Conservation (phyloP, 352 stramenopile species). For the Phytophthora fragariaefolia region DNA sequence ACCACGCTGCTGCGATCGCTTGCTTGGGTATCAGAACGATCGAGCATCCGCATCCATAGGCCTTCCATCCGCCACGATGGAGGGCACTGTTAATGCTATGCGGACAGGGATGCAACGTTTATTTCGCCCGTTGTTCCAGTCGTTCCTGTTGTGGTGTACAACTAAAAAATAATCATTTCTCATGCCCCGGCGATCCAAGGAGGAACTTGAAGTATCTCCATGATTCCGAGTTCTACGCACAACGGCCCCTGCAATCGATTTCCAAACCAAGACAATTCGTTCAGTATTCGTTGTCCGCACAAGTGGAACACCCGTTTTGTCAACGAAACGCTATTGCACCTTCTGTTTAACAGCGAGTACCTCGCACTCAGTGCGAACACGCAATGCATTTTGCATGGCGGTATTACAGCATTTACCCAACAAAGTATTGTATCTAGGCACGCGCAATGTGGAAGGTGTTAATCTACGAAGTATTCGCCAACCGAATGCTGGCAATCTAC, state of each 20-base stretch:
- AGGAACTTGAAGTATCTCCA: background rate
- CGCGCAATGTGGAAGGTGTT: background rate
- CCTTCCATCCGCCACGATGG: background rate
- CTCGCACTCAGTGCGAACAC: conserved; percentile 30
- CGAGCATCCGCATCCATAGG: background rate
- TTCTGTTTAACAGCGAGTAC: conserved; percentile 41
- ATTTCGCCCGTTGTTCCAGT: background rate
- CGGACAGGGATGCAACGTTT: background rate
- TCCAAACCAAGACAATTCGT: background rate
- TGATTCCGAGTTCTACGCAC: background rate
- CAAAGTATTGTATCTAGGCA: conserved; percentile 13
- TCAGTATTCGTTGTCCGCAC: background rate
- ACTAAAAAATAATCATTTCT: background rate
- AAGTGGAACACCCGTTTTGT: conserved; percentile 22
- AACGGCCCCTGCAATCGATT: background rate
- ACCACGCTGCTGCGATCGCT: conserved; percentile 1
- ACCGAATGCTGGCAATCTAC: conserved; percentile 15
- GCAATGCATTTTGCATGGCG: conserved; percentile 29
- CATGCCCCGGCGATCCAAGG: background rate
- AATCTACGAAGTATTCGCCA: background rate
- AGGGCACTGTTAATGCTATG: background rate
- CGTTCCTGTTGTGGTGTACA: background rate
- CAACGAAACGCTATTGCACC: conserved; percentile 29
- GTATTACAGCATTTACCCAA: conserved; percentile 22
- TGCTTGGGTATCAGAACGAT: conserved; percentile 8